phyloP scores from a whole-genome alignment of 2,329 filamentous ascomycete genomes.

The Scopulariopsis brevicaulis region DNA sequence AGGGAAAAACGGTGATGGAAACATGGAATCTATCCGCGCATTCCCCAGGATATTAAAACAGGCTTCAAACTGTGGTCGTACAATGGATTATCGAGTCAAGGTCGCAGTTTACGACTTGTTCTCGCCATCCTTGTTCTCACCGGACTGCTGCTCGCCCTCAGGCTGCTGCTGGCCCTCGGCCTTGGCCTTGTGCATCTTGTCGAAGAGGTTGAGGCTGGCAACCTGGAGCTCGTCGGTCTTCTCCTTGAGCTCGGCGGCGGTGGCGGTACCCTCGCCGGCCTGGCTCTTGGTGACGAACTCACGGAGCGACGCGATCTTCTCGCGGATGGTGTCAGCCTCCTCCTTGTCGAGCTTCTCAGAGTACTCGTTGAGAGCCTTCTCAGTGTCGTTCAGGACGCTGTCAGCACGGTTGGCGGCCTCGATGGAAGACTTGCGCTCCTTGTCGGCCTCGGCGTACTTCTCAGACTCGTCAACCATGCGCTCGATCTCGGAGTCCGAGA shows the following conservation, averaged over 20 bases:
- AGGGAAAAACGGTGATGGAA: background rate
- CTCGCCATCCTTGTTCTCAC: no score
- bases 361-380: conserved; percentile 96
- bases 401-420: conserved; percentile 97
- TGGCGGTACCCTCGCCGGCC: conserved; percentile 76
- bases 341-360: conserved; percentile 94
- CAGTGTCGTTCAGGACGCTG: conserved; percentile 91
- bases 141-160: conserved; percentile 52
- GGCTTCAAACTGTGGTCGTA: background rate
- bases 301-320: conserved; percentile 80
- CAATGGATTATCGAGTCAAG: conserved; percentile 2
- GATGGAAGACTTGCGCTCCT: conserved; percentile 92
- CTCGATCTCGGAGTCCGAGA: conserved; percentile 89
- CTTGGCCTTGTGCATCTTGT: conserved; percentile 99
- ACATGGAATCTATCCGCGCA: conserved; percentile 3
- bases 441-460: conserved; percentile 89
- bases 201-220: conserved; percentile 90
- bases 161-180: conserved; percentile 46
- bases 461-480: conserved; percentile 97
- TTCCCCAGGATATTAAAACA: conserved; percentile 3
- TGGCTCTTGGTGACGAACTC: conserved; percentile 93
- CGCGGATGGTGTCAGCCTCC: conserved; percentile 83
- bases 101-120: conserved; percentile 30
- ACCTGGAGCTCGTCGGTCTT: conserved; percentile 95
- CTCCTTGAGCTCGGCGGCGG: conserved; percentile 89